These are phyloP conservation scores for Amanita subjunquillea DNA, from an alignment of 768 basidiomycete species.

Conservation along the genomic window DNA sequence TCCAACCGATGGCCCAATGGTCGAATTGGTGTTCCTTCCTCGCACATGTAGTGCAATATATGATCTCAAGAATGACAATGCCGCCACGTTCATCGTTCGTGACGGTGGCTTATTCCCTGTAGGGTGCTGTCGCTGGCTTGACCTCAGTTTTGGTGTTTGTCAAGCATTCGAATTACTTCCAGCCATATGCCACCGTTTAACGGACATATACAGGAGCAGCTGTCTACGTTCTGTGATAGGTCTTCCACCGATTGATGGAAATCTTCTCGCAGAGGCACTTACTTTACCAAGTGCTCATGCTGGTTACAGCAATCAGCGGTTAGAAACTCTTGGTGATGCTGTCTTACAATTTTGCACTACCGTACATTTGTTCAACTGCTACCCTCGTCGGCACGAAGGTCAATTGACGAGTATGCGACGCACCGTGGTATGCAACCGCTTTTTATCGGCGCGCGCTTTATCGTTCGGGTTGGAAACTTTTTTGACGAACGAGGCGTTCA, in stretches of 20 bases:
- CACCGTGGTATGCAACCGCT: conserved; percentile 59
- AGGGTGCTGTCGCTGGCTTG: conserved; percentile 42
- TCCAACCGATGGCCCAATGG: conserved; percentile 46
- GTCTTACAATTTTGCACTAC: conserved; percentile 71
- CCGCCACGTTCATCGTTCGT: conserved; percentile 11
- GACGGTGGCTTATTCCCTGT: conserved; percentile 25
- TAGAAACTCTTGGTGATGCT: conserved; percentile 83
- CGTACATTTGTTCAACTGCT: conserved; percentile 69
- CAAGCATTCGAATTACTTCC: conserved; percentile 52
- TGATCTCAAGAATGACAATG: conserved; percentile 11
- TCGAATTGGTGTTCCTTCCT: conserved; percentile 41
- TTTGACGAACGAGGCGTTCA: conserved; percentile 49
- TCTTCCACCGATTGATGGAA: conserved; percentile 48
- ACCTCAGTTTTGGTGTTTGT: conserved; percentile 39
- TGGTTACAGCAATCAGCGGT: conserved; percentile 70
- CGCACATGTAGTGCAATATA: conserved; percentile 33
- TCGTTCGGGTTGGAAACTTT: conserved; percentile 53
- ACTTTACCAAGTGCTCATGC: conserved; percentile 59
- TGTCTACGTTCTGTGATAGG: conserved; percentile 41
- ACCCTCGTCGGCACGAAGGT: conserved; percentile 74
- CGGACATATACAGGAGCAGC: conserved; percentile 51
- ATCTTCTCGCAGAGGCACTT: conserved; percentile 60
- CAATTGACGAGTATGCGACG: conserved; percentile 61
- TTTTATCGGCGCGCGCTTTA: conserved; percentile 56
- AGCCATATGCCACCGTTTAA: conserved; percentile 54